These are phyloP conservation scores for Candida krabiensis DNA, from an alignment of 805 yeast genomes.

Conservation along the genomic window DNA sequence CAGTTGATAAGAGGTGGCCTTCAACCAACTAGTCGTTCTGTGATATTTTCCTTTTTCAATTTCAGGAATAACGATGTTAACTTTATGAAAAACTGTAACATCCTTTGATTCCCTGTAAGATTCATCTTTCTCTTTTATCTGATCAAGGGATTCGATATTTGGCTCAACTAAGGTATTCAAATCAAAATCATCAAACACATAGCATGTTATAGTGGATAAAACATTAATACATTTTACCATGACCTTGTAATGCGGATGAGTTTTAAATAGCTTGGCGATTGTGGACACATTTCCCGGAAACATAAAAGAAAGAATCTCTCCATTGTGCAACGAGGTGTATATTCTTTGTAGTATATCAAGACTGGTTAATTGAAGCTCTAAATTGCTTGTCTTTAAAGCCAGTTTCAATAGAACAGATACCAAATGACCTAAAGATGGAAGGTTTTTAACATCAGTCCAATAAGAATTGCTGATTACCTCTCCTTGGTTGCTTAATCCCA, in stretches of 20 bases:
- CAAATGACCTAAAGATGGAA: constrained; percentile 49
- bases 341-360: constrained; percentile 35
- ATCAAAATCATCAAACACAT: constrained; percentile 44
- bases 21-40: constrained; percentile 55
- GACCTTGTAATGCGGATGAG: constrained; percentile 39
- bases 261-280: constrained; percentile 38
- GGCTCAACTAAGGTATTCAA: constrained; percentile 25
- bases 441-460: constrained; percentile 32
- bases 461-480: constrained; percentile 23
- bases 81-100: constrained; percentile 1
- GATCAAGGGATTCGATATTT: constrained; percentile 12
- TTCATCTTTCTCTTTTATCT: constrained; percentile 8
- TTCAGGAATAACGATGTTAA: constrained; percentile 21
- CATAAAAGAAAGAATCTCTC: constrained; percentile 48
- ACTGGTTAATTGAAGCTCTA: constrained; percentile 32
- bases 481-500: constrained; percentile 33
- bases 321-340: constrained; percentile 40
- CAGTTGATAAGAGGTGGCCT: constrained; percentile 51
- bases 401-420: constrained; percentile 44
- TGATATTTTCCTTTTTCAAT: constrained; percentile 14
- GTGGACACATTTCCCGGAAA: constrained; percentile 53
- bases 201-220: constrained; percentile 29
- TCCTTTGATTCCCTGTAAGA: not conserved
- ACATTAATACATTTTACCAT: constrained; percentile 31
- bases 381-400: constrained; percentile 25